Evolutionary conservation across 169 alveolate species (phyloP).

Genomic region (Eimeria tenella): DNA sequence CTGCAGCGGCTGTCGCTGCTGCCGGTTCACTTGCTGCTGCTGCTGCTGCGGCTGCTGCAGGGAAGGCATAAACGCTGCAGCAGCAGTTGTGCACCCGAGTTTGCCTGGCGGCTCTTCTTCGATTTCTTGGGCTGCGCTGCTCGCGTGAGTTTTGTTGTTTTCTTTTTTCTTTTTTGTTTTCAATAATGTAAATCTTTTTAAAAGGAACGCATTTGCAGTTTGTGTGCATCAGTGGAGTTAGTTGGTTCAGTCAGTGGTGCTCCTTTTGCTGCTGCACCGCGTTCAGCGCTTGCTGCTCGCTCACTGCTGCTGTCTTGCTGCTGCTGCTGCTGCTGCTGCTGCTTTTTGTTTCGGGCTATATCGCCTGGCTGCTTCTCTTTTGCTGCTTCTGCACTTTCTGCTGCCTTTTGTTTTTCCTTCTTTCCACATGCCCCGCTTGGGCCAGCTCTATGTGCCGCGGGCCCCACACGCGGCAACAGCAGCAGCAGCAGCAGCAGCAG

Average conservation of each 20-base stretch:
- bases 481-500: slow-evolving; percentile 28
- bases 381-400: neutral
- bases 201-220: no score
- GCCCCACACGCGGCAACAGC: neutral
- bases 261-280: no score
- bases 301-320: neutral
- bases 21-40: neutral
- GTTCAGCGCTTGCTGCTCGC: neutral
- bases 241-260: no score
- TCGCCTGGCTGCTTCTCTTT: neutral
- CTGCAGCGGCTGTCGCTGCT: no score
- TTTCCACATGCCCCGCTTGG: no score
- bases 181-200: no score
- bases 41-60: neutral
- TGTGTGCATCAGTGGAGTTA: no score
- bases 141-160: neutral
- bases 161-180: no score
- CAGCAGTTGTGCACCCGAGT: neutral
- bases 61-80: slow-evolving; percentile 14
- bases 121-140: neutral
- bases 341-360: neutral
- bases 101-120: neutral
- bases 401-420: neutral
- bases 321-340: neutral
- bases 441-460: no score